phyloP scores from a whole-genome alignment of 2,329 filamentous ascomycete species.

The Aureobasidium mangrovei region DNA sequence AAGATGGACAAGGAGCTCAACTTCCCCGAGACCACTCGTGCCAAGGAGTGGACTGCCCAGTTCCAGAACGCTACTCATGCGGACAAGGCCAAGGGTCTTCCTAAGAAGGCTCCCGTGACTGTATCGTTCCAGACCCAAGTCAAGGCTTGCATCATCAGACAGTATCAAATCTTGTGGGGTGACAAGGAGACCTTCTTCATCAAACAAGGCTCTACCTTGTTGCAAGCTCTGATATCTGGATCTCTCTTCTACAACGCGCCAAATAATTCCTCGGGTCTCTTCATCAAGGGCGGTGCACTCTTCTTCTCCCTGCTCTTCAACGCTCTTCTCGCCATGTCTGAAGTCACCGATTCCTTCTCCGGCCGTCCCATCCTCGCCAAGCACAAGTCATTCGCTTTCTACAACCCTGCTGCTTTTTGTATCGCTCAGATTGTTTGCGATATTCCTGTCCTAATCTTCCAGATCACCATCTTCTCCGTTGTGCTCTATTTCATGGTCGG shows the following conservation, averaged over 20 bases:
- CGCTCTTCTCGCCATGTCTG: constrained; percentile 53
- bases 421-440: constrained; percentile 45
- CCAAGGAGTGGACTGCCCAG: constrained; percentile 41
- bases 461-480: constrained; percentile 26
- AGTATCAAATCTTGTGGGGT: constrained; percentile 58
- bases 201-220: constrained; percentile 50
- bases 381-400: constrained; percentile 34
- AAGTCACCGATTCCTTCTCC: constrained; percentile 49
- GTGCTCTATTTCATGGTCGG: constrained; percentile 19
- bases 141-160: constrained; percentile 46
- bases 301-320: constrained; percentile 59
- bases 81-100: constrained; percentile 49
- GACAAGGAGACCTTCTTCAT: constrained; percentile 56
- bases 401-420: constrained; percentile 38
- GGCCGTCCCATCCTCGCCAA: constrained; percentile 40
- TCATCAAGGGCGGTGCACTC: constrained; percentile 54
- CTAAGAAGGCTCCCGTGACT: constrained; percentile 48
- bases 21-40: constrained; percentile 44
- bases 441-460: constrained; percentile 48
- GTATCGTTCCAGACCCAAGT: constrained; percentile 49
- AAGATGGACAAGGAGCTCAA: constrained; percentile 48
- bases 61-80: constrained; percentile 46
- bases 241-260: constrained; percentile 61
- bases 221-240: constrained; percentile 54
- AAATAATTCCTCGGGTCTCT: constrained; percentile 49